Evolutionary conservation across 345 rosid species (phyloP).

Genomic region (Citrus sp.): DNA sequence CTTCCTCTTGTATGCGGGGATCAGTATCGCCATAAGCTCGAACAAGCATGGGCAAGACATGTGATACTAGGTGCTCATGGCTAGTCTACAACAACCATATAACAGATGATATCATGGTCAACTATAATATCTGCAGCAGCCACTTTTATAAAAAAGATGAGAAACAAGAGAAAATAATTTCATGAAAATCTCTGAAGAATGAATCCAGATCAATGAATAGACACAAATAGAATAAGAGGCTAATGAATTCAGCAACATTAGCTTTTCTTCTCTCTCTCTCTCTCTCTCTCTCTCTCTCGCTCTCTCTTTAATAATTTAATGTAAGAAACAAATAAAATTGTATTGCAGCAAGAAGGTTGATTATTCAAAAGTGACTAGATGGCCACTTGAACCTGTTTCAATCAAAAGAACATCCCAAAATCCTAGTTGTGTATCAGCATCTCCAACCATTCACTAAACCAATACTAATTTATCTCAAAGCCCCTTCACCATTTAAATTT

Average conservation of each 20-base stretch:
- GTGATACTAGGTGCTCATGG: slow-evolving; percentile 60
- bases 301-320: no score
- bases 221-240: not conserved
- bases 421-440: no score
- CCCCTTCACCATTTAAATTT: no score
- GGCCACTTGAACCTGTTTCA: no score
- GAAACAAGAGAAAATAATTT: not conserved
- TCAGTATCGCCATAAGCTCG: slow-evolving; percentile 94
- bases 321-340: no score
- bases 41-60: slow-evolving; percentile 78
- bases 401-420: no score
- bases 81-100: slow-evolving; percentile 54
- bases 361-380: no score
- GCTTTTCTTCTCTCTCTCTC: no score
- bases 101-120: slow-evolving; percentile 14
- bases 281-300: no score
- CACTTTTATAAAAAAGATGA: not conserved
- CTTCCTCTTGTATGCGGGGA: slow-evolving; percentile 95
- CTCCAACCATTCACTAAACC: no score
- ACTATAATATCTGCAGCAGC: not conserved
- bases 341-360: no score
- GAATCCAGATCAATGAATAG: not conserved
- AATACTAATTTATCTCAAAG: no score
- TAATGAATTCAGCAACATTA: not conserved
- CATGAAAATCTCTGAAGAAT: not conserved